Conservation (phyloP, 2,329 filamentous ascomycete species). For the Verticillium longisporum region DNA sequence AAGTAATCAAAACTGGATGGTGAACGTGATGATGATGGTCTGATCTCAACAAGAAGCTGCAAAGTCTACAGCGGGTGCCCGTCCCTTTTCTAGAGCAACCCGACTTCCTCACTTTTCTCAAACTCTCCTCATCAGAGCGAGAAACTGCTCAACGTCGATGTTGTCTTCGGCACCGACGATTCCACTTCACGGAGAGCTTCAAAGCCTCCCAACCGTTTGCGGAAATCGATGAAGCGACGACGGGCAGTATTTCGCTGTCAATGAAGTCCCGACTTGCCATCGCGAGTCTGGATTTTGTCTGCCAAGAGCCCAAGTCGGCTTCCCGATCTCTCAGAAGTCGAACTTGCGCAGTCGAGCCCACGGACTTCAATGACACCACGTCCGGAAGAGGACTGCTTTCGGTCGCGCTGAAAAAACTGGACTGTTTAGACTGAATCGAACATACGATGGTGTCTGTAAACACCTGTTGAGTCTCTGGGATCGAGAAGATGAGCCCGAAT, state of each 20-base stretch:
- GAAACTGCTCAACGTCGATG: not conserved
- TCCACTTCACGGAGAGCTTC: not conserved
- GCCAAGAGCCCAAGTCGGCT: not conserved
- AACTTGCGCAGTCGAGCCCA: not conserved
- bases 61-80: not conserved
- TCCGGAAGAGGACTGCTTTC: not conserved
- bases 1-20: not conserved
- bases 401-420: not conserved
- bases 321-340: not conserved
- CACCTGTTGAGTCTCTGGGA: not conserved
- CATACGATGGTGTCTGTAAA: not conserved
- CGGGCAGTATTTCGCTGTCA: no score
- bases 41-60: no score
- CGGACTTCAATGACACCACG: not conserved
- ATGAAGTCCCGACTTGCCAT: not conserved
- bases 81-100: not conserved
- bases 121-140: not conserved
- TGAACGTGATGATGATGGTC: not conserved
- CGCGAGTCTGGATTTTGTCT: not conserved
- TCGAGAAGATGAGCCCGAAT: not conserved
- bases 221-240: not conserved
- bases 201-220: not conserved
- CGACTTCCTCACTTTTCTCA: not conserved
- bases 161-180: not conserved
- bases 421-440: not conserved